phyloP scores from a whole-genome alignment of 768 basidiomycete genomes.

The Calvatia gigantea region DNA sequence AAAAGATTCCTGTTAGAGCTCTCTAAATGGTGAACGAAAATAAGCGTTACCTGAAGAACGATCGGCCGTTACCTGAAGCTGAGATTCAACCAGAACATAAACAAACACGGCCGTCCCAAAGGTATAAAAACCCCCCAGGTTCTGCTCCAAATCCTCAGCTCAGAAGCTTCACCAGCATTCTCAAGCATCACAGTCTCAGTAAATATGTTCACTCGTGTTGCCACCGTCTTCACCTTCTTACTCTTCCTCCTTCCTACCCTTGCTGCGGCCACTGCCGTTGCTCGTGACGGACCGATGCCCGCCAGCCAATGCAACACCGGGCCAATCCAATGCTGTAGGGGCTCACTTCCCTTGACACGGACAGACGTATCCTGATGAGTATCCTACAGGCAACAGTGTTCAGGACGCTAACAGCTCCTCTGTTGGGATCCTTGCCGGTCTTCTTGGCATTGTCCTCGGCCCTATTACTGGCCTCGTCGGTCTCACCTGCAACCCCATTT shows the following conservation, averaged over 20 bases:
- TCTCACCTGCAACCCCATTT: conserved; percentile 5
- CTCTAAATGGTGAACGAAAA: no score
- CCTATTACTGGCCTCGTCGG: conserved; percentile 2
- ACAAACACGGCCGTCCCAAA: no score
- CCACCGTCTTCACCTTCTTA: conserved; percentile 15
- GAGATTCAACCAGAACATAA: no score
- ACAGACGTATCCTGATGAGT: not conserved
- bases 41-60: no score
- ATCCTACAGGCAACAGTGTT: conserved; percentile 16
- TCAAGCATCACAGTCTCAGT: conserved; percentile 11
- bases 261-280: conserved; percentile 18
- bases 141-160: not conserved
- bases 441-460: conserved; percentile 7
- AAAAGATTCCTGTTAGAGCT: no score
- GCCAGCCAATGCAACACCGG: conserved; percentile 26
- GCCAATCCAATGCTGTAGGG: conserved; percentile 22
- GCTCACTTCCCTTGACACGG: not conserved
- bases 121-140: not conserved
- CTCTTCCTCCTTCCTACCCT: no score
- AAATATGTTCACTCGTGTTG: conserved; percentile 20
- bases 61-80: no score
- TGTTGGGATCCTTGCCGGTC: conserved; percentile 2
- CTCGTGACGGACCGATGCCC: conserved; percentile 6
- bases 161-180: not conserved
- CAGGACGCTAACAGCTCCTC: not conserved